These are phyloP conservation scores for Botrytis cinerea DNA, from an alignment of 2,329 filamentous ascomycete genomes.

Conservation along the genomic window DNA sequence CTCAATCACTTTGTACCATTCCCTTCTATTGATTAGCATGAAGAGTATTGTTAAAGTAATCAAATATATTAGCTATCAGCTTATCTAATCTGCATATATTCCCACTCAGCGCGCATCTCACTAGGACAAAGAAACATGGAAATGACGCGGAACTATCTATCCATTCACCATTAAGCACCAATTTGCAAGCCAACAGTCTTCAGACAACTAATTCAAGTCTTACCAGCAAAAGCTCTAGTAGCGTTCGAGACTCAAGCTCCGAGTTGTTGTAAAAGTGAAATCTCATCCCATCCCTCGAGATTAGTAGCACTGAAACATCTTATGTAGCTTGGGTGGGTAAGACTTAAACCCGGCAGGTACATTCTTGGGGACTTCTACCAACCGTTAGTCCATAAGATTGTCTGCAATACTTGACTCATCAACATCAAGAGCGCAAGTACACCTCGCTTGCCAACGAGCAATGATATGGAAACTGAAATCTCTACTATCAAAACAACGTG, in stretches of 20 bases:
- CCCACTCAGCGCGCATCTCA: background rate
- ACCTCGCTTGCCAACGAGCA: background rate
- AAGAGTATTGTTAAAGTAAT: background rate
- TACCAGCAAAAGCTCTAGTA: background rate
- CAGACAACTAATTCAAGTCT: background rate
- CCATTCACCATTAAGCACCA: background rate
- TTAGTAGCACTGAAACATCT: background rate
- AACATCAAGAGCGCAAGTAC: background rate
- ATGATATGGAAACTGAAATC: background rate
- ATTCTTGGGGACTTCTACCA: background rate
- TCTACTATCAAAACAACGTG: background rate
- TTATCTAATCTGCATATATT: too few species aligned
- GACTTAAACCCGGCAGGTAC: background rate
- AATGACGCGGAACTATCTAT: too few species aligned
- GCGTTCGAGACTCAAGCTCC: background rate
- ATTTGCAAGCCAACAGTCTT: background rate
- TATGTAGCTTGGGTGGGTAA: background rate
- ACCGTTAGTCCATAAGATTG: background rate
- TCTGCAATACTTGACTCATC: background rate
- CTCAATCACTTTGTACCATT: background rate
- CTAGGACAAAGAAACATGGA: background rate
- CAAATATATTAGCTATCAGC: background rate
- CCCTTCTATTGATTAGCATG: background rate
- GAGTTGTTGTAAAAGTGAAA: background rate
- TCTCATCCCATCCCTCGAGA: background rate